These are phyloP conservation scores for Cyclotella kingstonii DNA, from an alignment of 108 stramenopile species.

Conservation along the genomic window DNA sequence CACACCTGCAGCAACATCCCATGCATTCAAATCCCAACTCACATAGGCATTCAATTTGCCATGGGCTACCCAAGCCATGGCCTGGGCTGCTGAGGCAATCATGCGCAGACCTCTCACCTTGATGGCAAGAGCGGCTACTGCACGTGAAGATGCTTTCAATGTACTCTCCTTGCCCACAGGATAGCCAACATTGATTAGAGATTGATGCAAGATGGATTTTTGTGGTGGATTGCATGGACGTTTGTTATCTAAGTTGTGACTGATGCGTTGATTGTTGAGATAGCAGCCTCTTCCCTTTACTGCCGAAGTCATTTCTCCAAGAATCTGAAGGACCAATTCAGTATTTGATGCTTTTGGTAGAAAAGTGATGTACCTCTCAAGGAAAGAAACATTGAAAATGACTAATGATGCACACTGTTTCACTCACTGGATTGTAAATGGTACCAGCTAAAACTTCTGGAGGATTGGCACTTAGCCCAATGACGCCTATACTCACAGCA, in stretches of 20 bases:
- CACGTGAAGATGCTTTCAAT: slow-evolving; percentile 68
- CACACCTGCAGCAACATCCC: slow-evolving; percentile 81
- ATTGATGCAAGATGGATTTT: slow-evolving; percentile 25
- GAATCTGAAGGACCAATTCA: slow-evolving; percentile 3
- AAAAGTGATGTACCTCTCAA: too few species aligned
- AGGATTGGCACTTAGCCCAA: slow-evolving; percentile 46
- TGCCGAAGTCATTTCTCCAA: slow-evolving; percentile 72
- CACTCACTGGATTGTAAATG: slow-evolving; percentile 67
- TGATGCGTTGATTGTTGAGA: slow-evolving; percentile 61
- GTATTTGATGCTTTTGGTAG: background rate
- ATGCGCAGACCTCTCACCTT: slow-evolving; percentile 77
- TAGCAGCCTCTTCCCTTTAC: slow-evolving; percentile 66
- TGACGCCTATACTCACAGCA: slow-evolving; percentile 67
- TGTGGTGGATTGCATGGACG: slow-evolving; percentile 23
- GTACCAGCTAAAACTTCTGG: slow-evolving; percentile 69
- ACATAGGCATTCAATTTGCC: slow-evolving; percentile 71
- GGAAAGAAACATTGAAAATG: background rate
- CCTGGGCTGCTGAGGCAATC: slow-evolving; percentile 76
- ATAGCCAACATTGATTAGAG: slow-evolving; percentile 69
- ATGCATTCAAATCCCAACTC: slow-evolving; percentile 79
- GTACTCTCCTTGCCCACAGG: slow-evolving; percentile 62
- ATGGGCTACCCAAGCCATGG: slow-evolving; percentile 85
- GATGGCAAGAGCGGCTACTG: slow-evolving; percentile 64
- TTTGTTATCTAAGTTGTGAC: slow-evolving; percentile 30
- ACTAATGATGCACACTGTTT: background rate